Evolutionary conservation across 768 basidiomycete genomes (phyloP), one percentile per base, ranked within the genome.

Genomic region (Amanita phalloides): DNA sequence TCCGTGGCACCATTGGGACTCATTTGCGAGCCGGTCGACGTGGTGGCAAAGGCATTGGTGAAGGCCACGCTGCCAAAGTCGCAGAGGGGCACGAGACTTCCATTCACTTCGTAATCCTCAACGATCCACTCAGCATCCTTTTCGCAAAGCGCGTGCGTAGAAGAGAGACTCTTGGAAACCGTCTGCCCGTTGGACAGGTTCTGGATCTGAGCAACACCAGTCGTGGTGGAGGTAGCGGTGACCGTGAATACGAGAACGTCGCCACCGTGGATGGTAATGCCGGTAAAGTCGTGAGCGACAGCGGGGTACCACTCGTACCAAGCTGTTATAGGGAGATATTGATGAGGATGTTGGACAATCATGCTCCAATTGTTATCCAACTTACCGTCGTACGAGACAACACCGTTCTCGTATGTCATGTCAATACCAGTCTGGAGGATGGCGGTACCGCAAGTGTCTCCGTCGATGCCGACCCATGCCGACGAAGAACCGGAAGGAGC

Each of bases 41-140:
- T 21, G 2, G n/a, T 17, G 39, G 45, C 45, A 30, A 1, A 30
- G 13, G 45, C 14, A 20, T 33, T 33, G 14, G 14, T 33, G 17
- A 47, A 47, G 3, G 2, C 5, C 28, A 47, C 45, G 9, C 28
- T 47, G 13, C 45, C 45, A 47, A 47, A 47, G n/a, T 47, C 32
- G 17, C 30, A 33, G 28, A 47, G 35, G 10, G 45, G 45, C 3
- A 33, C 45, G 1, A 33, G n/a, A 2, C 6, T 3, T 1, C 25
- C 14, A 20, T 30, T 48, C 44, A 54, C 54, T 44, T 58, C 55
- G 66, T 64, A 71, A 51, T 68, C 67, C 59, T 68, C 67, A 26
- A 68, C 65, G 53, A 69, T 68, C 68, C 68, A 69, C 58, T 69
- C 66, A 6, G 66, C 67, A 57, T 68, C 64, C 61, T 64, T 49